Evolutionary conservation across 352 stramenopile species (phyloP), one percentile per base, ranked within the genome.

Genomic region (Globisporangium orthogonon): DNA sequence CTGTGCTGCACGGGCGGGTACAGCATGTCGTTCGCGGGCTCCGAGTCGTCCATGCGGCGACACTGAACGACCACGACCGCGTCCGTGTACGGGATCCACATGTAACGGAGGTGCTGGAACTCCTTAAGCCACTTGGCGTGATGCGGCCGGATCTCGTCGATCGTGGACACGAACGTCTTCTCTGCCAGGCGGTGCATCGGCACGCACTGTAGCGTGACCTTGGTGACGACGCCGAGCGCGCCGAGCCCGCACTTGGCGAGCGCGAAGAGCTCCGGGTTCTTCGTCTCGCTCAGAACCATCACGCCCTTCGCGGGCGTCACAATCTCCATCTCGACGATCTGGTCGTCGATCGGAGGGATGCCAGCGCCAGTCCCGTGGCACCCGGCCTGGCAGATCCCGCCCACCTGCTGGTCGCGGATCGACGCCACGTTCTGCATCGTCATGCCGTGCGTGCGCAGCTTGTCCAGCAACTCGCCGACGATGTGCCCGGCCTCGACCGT

Each of bases 1-100:
- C 66, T 76, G 63, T 83, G 60, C 40, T 70, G 43, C 33, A 77
- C 59, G 10, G 77, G 66, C 6, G 75, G 76, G 46, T 76, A 88
- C 2, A 58, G 62, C 54, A 69, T 70, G 17, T 79, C 62, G 14
- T 65, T 61, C 7, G 74, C 62, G 33, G 58, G 61, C 39, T 88
- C 74, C 33, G 76, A 65, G 31, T 81, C 68, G 47, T 73, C 69
- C 54, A 82, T 76, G 30, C 65, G 73, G 55, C 87, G 76, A 40
- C 83, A 94, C 44, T 97, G 95, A 18, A 99, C 96, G 40, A 98
- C 92, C 0, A 98, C 89, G 43, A 98, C 83, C 0, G 80, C 72
- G 61, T 99, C 96, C 6, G 92, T 97, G 76, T 98, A 98, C 11
- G 97, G 97, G 61, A 99, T 98, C 96, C 96, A 99, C 97, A 99